Base-by-base conservation (phyloP, 2,329 filamentous ascomycete genomes). In the Paradendryphiella salina region DNA sequence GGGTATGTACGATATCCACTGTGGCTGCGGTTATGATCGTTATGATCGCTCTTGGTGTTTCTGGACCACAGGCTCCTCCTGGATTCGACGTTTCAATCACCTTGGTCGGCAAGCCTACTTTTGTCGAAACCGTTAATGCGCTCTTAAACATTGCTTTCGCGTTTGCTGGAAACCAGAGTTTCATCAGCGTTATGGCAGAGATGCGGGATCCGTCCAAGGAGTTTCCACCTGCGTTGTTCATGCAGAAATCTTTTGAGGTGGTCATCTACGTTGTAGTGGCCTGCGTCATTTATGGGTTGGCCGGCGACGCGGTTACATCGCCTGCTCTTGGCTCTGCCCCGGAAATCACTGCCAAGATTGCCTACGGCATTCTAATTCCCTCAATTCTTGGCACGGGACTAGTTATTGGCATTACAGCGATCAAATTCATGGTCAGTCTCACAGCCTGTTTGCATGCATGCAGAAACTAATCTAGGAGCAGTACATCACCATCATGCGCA, bases 351-450 rank as follows among this genome's bases (percentile, higher is more conserved):
- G 77, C 81, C 15, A 87, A 88, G 65, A 76, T 86, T 13, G 86
- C 87, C 10, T 89, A 84, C 72, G 85, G 84, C 15, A 76, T 88
- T 47, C 85, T 86, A 1, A 78, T 85, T 4, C 85, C 85, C 15
- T 88, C 87, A 1, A 88, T 89, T 46, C 76, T 89, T 34, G 83
- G 89, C 40, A 85, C 86, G 0, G 86, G 85, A 42, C 85, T 88
- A 3, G 86, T 89, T 50, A 85, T 87, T 63, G 85, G 82, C 11
- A 83, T 87, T 57, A 82, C 88, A 1, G 84, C 84, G 1, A 79
- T 79, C 43, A 87, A 86, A 63, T 85, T 85, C 63, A 76, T 87
- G 57, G 41, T 44, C 31, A 9, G 45, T 15, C 17, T 7, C 9
- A 10, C n/a, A 15, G 1, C 2, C 2, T 10, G 3, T 11, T 14